Conservation (phyloP, 202 grass and related monocot genomes). For the Setaria viridis region DNA sequence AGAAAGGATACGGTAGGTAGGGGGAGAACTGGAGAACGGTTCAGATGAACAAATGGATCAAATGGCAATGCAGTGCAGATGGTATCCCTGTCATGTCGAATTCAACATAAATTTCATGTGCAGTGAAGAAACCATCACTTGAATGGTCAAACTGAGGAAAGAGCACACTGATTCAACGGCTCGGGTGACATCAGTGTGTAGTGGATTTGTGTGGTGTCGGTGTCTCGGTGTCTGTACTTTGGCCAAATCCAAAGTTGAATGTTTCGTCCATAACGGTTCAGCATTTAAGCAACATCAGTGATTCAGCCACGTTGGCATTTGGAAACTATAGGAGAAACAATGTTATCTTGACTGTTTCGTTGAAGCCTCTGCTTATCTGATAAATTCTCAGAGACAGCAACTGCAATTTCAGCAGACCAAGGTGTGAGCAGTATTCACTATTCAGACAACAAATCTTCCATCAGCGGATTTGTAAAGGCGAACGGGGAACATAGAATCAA, state of each 20-base stretch:
- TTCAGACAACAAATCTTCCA: conserved; percentile 5
- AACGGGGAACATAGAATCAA: not conserved
- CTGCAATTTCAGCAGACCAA: not conserved
- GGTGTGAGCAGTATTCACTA: not conserved
- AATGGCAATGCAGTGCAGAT: not conserved
- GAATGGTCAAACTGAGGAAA: conserved; percentile 2
- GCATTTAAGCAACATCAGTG: not conserved
- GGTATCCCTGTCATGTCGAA: not conserved
- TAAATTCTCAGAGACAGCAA: not conserved
- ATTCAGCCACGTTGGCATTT: conserved; percentile 26
- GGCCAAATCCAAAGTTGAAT: conserved; percentile 41
- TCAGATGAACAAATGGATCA: not conserved
- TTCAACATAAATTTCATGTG: not conserved
- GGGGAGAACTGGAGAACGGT: not conserved
- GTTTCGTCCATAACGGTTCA: conserved; percentile 6
- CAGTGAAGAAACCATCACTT: not conserved
- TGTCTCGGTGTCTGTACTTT: not conserved
- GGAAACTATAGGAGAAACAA: not conserved
- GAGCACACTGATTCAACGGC: conserved; percentile 13
- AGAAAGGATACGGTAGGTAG: conserved; percentile 1
- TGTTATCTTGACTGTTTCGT: conserved; percentile 38
- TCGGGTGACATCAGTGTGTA: conserved; percentile 16
- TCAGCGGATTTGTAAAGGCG: not conserved
- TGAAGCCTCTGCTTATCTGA: not conserved
- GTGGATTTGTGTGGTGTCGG: not conserved